These are phyloP conservation scores for Aureobasidium namibiae DNA, from an alignment of 2,329 filamentous ascomycete genomes.

Conservation along the genomic window DNA sequence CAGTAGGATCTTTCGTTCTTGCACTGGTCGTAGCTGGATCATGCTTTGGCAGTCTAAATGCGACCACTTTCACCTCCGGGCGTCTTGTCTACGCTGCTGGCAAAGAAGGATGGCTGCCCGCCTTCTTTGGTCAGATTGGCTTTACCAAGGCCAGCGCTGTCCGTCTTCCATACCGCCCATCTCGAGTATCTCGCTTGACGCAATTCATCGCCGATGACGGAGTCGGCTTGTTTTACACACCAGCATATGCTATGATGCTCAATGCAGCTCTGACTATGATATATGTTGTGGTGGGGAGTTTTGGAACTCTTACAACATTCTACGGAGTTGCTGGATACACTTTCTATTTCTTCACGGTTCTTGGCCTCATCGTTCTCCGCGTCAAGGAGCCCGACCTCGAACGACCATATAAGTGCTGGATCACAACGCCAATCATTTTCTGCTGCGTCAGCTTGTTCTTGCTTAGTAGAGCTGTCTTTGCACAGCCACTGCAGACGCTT, in stretches of 20 bases:
- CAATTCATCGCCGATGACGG: slow-evolving; percentile 62
- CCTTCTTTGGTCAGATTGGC: slow-evolving; percentile 75
- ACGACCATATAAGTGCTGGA: slow-evolving; percentile 91
- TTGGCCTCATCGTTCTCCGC: slow-evolving; percentile 83
- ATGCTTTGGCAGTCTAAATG: slow-evolving; percentile 92
- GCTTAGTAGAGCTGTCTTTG: slow-evolving; percentile 79
- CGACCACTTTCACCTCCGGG: slow-evolving; percentile 85
- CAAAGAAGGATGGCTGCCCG: slow-evolving; percentile 88
- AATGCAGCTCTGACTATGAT: slow-evolving; percentile 65
- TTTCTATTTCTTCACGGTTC: slow-evolving; percentile 93
- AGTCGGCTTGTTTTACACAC: slow-evolving; percentile 80
- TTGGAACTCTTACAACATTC: slow-evolving; percentile 86
- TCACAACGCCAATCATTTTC: slow-evolving; percentile 93
- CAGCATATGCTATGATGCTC: slow-evolving; percentile 81
- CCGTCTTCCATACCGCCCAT: slow-evolving; percentile 34
- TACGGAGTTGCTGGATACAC: slow-evolving; percentile 96
- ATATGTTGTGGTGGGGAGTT: slow-evolving; percentile 84
- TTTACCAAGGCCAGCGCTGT: slow-evolving; percentile 41
- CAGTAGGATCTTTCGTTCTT: slow-evolving; percentile 70
- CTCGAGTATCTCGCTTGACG: slow-evolving; percentile 46
- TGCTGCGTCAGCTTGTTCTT: slow-evolving; percentile 95
- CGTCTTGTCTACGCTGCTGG: slow-evolving; percentile 89
- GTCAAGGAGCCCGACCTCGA: slow-evolving; percentile 82
- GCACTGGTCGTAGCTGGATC: slow-evolving; percentile 84
- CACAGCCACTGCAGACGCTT: slow-evolving; percentile 81